Evolutionary conservation across 768 basidiomycete species (phyloP), one percentile per base, ranked within the genome.

Genomic region (Lentinula lateritia): DNA sequence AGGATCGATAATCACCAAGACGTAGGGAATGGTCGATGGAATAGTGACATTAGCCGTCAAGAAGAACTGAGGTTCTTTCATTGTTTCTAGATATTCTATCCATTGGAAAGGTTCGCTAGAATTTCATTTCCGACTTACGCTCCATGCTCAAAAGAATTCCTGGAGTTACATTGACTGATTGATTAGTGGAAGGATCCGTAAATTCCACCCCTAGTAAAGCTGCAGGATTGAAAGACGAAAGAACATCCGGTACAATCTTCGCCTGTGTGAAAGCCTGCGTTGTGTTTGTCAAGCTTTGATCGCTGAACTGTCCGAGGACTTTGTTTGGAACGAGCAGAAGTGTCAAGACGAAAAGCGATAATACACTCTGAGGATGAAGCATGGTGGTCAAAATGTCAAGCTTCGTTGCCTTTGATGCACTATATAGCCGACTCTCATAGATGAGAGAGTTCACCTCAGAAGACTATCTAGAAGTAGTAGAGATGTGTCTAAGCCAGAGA

Each of bases 1-100:
- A 34, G 77, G 79, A 63, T 80, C 79, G 41, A 81, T 68, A 41
- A 80, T 66, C 16, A 72, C 71, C 15, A 81, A 58, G 28, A 81
- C 74, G 63, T 74, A 78, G 15, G 72, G 68, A 39, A 66, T 64
- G 61, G 67, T 72, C 15, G 64, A 60, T 45, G 63, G 62, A 46
- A 64, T 46, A n/a, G 67, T 50, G 16, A 68, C 66, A 43, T 71
- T 64, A 23, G 69, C 63, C 61, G 66, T 63, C 60, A 75, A 64
- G 58, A 67, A 70, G 61, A 75, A 74, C 50, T 67, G 57, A 15
- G 77, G 79, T 39, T 72, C 67, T 41, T 61, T 68, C 32, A 71
- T 63, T 10, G 77, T 78, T 68, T 77, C 77, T 72, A 58, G 13
- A 52, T 57, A 20, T 45, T 34, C 12, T 34, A 15, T 34, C 52